Conservation (phyloP, 2,329 filamentous ascomycete species). For the Fusarium camptoceras region DNA sequence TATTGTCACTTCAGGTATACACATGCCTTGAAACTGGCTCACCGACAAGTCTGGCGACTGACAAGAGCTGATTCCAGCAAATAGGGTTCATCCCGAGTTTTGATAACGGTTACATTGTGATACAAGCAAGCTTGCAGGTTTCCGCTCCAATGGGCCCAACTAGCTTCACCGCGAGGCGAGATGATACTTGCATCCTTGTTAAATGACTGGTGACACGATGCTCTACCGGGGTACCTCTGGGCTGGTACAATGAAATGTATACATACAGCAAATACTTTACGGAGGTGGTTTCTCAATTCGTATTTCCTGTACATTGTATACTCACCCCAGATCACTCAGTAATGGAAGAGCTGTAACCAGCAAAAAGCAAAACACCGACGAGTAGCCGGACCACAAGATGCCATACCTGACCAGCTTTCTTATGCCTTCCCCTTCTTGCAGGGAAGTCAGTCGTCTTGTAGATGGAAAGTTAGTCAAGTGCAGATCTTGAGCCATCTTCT, state of each 20-base stretch:
- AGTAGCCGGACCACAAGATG: conserved; percentile 12
- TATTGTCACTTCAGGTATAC: conserved; percentile 10
- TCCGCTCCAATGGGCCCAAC: conserved; percentile 31
- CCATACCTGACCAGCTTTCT: conserved; percentile 11
- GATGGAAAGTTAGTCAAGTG: too few species aligned
- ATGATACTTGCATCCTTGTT: conserved; percentile 25
- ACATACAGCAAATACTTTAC: not conserved
- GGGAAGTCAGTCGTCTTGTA: too few species aligned
- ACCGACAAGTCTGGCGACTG: conserved; percentile 31
- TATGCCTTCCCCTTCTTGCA: conserved; percentile 32
- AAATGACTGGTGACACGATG: conserved; percentile 14
- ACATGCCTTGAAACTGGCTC: conserved; percentile 15
- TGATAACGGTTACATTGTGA: conserved; percentile 35
- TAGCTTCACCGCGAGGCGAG: conserved; percentile 27
- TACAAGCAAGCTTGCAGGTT: conserved; percentile 37
- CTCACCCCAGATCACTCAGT: not conserved
- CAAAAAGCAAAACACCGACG: conserved; percentile 36
- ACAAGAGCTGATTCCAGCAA: conserved; percentile 32
- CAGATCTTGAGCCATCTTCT: too few species aligned
- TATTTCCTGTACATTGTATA: not conserved
- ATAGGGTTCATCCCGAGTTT: conserved; percentile 43
- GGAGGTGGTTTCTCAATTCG: not conserved
- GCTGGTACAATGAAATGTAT: conserved; percentile 1
- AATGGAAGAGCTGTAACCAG: not conserved
- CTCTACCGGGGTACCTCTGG: conserved; percentile 6